A percentile compares a stretch with the other conserved stretches of the same genome.
phyloP scores from a whole-genome alignment of 495 filamentous ascomycete genomes.

The Hyaloscypha hepaticicola region DNA sequence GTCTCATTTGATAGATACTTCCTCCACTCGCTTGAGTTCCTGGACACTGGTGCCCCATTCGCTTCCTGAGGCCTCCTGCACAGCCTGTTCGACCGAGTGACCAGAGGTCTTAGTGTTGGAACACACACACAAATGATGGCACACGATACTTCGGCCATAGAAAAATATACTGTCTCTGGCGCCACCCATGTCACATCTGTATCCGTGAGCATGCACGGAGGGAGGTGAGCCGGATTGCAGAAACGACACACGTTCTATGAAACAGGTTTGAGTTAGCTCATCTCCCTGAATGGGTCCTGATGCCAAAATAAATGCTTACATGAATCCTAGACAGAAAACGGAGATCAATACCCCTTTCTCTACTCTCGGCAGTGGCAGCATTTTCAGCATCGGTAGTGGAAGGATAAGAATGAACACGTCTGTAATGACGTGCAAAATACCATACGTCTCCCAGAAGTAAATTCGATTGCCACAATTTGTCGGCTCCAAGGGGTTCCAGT shows the following conservation, averaged over 20 bases:
- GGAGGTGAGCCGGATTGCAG: neutral
- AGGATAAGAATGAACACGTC: constrained; percentile 8
- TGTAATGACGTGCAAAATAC: constrained; percentile 1
- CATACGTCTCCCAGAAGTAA: constrained; percentile 1
- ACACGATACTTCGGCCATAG: constrained; percentile 5
- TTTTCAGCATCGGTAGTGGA: neutral
- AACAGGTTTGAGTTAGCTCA: constrained; percentile 1
- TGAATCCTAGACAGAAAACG: constrained; percentile 2
- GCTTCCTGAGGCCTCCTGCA: neutral
- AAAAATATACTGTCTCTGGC: neutral
- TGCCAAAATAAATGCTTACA: neutral
- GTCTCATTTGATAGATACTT: neutral
- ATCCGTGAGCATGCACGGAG: constrained; percentile 3
- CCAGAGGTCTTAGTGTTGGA: constrained; percentile 2
- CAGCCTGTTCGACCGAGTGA: neutral
- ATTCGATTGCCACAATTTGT: neutral
- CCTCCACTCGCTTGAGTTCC: neutral
- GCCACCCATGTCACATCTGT: constrained; percentile 1
- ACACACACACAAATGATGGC: constrained; percentile 6
- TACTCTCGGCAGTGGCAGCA: constrained; percentile 1
- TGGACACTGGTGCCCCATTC: neutral
- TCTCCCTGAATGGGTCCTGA: neutral
- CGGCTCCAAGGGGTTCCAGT: constrained; percentile 5
- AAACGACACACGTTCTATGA: constrained; percentile 1
- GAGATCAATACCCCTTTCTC: neutral